Percentiles rank a stretch among this genome's conserved stretches.
Evolutionary conservation across 305 asterid species (phyloP).

Genomic region (Fraxinus paxiana): DNA sequence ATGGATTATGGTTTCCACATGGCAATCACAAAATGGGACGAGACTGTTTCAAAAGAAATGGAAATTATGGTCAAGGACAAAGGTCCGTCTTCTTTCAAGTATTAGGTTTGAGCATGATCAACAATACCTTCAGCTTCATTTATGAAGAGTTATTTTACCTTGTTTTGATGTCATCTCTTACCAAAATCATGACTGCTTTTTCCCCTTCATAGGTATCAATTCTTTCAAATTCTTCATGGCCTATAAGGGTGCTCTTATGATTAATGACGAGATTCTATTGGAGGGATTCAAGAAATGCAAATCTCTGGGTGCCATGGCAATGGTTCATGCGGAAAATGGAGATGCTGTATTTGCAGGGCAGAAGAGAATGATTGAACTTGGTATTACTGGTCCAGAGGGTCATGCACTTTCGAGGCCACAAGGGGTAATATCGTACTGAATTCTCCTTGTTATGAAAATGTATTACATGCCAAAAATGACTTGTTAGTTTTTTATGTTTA

Average conservation of each 20-base stretch:
- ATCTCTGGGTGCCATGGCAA: constrained; percentile 90
- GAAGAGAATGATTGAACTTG: constrained; percentile 80
- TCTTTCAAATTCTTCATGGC: constrained; percentile 93
- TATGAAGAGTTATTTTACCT: neutral
- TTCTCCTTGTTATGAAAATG: constrained; percentile 10
- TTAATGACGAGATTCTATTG: constrained; percentile 72
- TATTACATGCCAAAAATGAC: neutral
- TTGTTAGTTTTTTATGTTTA: neutral
- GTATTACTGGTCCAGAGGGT: constrained; percentile 94
- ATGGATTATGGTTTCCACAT: constrained; percentile 99
- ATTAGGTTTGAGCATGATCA: neutral
- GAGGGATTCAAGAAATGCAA: constrained; percentile 95
- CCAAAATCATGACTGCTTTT: constrained; percentile 24
- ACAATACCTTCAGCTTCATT: neutral
- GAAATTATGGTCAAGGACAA: constrained; percentile 91
- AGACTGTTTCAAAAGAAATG: constrained; percentile 72
- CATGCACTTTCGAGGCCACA: constrained; percentile 97
- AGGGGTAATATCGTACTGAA: constrained; percentile 40
- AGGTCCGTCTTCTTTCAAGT: constrained; percentile 38
- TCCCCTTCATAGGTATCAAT: constrained; percentile 60
- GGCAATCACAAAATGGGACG: constrained; percentile 98
- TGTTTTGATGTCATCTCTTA: neutral
- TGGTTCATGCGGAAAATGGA: constrained; percentile 98
- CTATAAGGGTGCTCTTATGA: constrained; percentile 89
- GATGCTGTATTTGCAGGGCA: constrained; percentile 99